phyloP scores from a whole-genome alignment of 257 asterid species.

The Hygrophila difformis region DNA sequence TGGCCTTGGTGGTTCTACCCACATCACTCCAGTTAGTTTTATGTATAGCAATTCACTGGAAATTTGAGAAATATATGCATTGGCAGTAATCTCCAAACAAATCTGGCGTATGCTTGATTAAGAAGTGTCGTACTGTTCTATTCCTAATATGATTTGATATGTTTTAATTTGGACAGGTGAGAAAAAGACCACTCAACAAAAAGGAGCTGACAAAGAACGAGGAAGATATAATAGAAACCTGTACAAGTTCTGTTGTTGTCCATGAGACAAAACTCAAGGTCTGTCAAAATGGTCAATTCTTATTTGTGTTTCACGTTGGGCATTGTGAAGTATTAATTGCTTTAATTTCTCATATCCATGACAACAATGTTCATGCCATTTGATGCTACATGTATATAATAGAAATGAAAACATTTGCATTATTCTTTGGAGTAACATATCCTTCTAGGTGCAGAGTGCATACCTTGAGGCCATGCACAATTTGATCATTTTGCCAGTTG shows the following conservation, averaged over 20 bases:
- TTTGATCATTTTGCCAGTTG: too few relatives aligned
- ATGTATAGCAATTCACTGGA: too few relatives aligned
- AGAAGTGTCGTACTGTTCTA: neutral
- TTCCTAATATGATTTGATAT: constrained; percentile 14
- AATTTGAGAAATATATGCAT: too few relatives aligned
- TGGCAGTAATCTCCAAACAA: neutral
- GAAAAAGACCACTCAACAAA: constrained; percentile 87
- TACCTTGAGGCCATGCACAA: too few relatives aligned
- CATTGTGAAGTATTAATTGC: neutral
- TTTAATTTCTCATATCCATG: neutral
- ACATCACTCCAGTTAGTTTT: too few relatives aligned
- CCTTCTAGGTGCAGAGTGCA: too few relatives aligned
- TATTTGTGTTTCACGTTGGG: neutral
- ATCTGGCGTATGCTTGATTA: constrained; percentile 4
- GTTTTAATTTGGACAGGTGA: constrained; percentile 46
- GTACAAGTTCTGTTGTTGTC: constrained; percentile 56
- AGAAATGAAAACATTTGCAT: too few relatives aligned
- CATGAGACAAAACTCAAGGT: constrained; percentile 95
- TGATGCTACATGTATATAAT: too few relatives aligned
- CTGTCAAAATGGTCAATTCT: neutral
- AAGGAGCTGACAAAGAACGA: constrained; percentile 81
- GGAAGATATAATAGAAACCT: constrained; percentile 80
- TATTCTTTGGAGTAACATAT: too few relatives aligned
- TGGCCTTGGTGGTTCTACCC: too few relatives aligned
- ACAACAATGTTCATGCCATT: neutral